Conservation (phyloP, 1,139 yeast species). For the Scheffersomyces quercinus region DNA sequence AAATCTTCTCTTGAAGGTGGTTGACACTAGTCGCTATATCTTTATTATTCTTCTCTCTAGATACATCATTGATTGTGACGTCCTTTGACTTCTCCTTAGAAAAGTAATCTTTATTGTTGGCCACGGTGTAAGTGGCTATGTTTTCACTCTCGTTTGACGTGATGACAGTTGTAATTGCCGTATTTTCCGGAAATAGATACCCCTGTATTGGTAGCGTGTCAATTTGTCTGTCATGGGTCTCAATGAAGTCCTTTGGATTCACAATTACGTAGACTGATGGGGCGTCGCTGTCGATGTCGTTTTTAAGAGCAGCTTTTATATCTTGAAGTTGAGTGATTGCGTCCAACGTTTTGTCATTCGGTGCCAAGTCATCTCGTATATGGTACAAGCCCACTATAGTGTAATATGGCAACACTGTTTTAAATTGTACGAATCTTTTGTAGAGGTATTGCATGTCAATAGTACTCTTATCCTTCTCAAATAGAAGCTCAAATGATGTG, state of each 20-base stretch:
- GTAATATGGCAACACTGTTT: slow-evolving; percentile 27
- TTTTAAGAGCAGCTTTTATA: slow-evolving; percentile 2
- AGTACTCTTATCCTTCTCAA: slow-evolving; percentile 4
- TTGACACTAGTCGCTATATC: slow-evolving; percentile 18
- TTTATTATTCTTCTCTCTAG: slow-evolving; percentile 13
- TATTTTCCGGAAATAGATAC: neutral
- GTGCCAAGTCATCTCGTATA: slow-evolving; percentile 9
- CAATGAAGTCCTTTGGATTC: neutral
- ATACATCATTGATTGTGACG: slow-evolving; percentile 6
- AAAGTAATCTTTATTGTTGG: slow-evolving; percentile 23
- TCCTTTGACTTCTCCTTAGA: slow-evolving; percentile 5
- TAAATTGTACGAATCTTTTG: slow-evolving; percentile 27
- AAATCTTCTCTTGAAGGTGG: slow-evolving; percentile 24
- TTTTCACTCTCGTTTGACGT: slow-evolving; percentile 24
- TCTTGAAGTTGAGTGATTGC: slow-evolving; percentile 5
- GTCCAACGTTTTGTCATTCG: slow-evolving; percentile 4
- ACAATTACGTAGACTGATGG: neutral
- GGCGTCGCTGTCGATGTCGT: no score
- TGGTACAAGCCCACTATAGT: slow-evolving; percentile 32
- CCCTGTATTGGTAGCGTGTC: neutral
- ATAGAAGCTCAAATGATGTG: slow-evolving; percentile 26
- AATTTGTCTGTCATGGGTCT: neutral
- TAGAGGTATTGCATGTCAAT: slow-evolving; percentile 26
- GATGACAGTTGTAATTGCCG: slow-evolving; percentile 13
- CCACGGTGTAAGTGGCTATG: slow-evolving; percentile 28